These are phyloP conservation scores for Saccharum spontaneum DNA, from an alignment of 176 grass and related monocot species.

Conservation along the genomic window DNA sequence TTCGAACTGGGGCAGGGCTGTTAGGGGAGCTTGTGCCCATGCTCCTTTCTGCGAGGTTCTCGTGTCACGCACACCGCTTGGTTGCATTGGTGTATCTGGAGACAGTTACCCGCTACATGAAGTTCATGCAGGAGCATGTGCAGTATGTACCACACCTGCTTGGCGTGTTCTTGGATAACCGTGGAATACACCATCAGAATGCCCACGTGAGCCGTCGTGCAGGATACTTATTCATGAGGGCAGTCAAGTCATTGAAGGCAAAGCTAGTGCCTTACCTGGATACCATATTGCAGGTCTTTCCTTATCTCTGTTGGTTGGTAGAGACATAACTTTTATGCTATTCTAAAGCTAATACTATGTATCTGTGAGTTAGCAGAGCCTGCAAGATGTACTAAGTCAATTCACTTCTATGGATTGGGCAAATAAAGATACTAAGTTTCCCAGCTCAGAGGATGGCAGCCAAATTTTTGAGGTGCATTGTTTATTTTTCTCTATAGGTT, in stretches of 20 bases:
- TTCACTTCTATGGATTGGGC: constrained; percentile 62
- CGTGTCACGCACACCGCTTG: constrained; percentile 78
- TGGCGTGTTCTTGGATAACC: constrained; percentile 77
- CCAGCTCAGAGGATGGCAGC: constrained; percentile 91
- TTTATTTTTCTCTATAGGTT: constrained; percentile 18
- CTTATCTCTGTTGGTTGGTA: constrained; percentile 14
- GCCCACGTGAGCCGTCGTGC: constrained; percentile 73
- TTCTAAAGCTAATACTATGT: constrained; percentile 27
- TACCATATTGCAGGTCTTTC: constrained; percentile 79
- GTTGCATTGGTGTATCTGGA: constrained; percentile 89
- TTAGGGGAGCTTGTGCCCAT: constrained; percentile 77
- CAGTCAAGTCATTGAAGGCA: constrained; percentile 77
- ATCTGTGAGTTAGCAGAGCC: constrained; percentile 54
- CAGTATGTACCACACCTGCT: constrained; percentile 79
- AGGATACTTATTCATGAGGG: constrained; percentile 94
- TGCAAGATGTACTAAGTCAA: constrained; percentile 75
- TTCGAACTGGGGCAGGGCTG: constrained; percentile 60
- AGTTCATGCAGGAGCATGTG: constrained; percentile 83
- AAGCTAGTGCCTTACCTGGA: constrained; percentile 89
- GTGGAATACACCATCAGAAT: constrained; percentile 89
- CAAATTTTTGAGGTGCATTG: constrained; percentile 87
- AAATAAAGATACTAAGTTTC: constrained; percentile 56
- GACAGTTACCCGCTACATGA: constrained; percentile 79
- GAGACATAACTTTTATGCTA: constrained; percentile 31
- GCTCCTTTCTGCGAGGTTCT: constrained; percentile 77